Evolutionary conservation across 1,139 yeast species (phyloP).

Genomic region (Eremothecium gossypii): DNA sequence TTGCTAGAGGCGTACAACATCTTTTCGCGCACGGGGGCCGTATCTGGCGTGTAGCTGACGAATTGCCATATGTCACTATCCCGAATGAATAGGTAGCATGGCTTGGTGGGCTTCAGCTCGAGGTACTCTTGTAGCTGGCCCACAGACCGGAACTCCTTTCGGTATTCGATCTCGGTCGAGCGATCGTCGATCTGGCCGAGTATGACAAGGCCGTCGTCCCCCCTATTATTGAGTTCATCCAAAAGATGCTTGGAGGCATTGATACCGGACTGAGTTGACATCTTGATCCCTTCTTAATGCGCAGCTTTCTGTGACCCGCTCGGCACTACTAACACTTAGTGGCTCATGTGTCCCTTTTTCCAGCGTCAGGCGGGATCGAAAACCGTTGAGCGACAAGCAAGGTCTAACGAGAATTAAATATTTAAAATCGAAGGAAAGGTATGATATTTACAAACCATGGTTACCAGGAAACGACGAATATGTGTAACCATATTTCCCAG

Average conservation of each 20-base stretch:
- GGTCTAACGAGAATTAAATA: no score
- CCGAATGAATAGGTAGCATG: slow-evolving; percentile 51
- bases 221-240: slow-evolving; percentile 11
- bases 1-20: slow-evolving; percentile 94
- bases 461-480: no score
- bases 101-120: slow-evolving; percentile 38
- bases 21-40: slow-evolving; percentile 70
- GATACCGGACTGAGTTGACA: slow-evolving; percentile 72
- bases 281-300: slow-evolving; percentile 17
- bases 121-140: slow-evolving; percentile 12
- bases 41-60: slow-evolving; percentile 80
- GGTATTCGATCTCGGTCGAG: slow-evolving; percentile 39
- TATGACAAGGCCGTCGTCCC: slow-evolving; percentile 28
- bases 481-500: no score
- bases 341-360: no score
- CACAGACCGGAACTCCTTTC: slow-evolving; percentile 32
- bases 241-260: slow-evolving; percentile 40
- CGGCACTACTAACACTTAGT: no score
- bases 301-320: no score
- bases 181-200: slow-evolving; percentile 35
- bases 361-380: no score
- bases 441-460: no score
- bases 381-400: no score
- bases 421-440: no score
- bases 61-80: slow-evolving; percentile 41